A percentile compares a stretch with the other conserved stretches of the same genome.
Evolutionary conservation across 2,329 filamentous ascomycete species (phyloP).

Genomic region (Orbilia javanica): DNA sequence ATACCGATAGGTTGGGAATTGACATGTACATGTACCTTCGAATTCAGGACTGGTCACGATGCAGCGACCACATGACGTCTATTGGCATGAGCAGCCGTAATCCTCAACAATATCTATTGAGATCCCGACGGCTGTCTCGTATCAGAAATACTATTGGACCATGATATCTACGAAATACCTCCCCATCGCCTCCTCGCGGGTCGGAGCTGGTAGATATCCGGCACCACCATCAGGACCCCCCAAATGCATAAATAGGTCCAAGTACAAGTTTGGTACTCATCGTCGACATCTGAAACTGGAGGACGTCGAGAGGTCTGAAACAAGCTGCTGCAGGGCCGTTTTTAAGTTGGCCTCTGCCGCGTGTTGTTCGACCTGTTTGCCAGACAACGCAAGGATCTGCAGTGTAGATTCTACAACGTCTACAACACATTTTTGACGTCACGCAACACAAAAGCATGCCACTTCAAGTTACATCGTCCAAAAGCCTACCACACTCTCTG

Average conservation of each 20-base stretch:
- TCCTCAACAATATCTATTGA: not conserved
- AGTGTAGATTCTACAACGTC: not conserved
- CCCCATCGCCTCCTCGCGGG: not conserved
- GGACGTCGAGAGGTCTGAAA: not conserved
- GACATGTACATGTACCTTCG: not conserved
- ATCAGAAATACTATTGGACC: not conserved
- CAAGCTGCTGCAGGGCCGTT: constrained; percentile 17
- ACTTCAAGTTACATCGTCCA: not conserved
- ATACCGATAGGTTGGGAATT: not conserved
- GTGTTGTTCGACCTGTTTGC: not conserved
- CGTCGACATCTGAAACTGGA: not conserved
- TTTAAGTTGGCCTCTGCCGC: not conserved
- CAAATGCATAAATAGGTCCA: not conserved
- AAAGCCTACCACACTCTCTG: not conserved
- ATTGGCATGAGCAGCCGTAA: not conserved
- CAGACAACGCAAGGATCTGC: not conserved
- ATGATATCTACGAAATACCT: not conserved
- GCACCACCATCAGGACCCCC: not conserved
- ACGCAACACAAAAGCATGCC: not conserved
- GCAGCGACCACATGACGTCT: constrained; percentile 13
- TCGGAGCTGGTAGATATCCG: constrained; percentile 6
- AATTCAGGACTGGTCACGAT: not conserved
- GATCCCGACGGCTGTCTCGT: not conserved
- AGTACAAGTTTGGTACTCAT: not conserved
- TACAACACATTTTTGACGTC: not conserved